Conservation (phyloP, 2,329 filamentous ascomycete genomes). For the Ascosphaera apis region DNA sequence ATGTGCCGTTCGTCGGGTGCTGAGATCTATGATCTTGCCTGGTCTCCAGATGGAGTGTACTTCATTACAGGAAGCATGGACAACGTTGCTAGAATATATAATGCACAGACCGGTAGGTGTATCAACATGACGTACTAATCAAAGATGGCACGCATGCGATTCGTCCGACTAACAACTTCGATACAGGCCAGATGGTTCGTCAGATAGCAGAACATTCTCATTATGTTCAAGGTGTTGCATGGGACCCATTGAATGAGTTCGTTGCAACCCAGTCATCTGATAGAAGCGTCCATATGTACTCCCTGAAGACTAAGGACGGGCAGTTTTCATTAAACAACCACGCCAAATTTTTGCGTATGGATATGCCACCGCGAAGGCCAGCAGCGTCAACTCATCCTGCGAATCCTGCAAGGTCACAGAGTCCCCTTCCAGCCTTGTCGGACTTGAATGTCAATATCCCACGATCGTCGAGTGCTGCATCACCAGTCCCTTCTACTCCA, state of each 20-base stretch:
- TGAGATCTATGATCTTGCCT: conserved; percentile 94
- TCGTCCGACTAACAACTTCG: conserved; percentile 2
- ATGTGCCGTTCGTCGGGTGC: conserved; percentile 91
- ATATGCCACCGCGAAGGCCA: conserved; percentile 64
- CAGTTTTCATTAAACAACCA: conserved; percentile 66
- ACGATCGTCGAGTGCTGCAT: conserved; percentile 26
- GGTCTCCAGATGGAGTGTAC: conserved; percentile 90
- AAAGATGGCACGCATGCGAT: no score
- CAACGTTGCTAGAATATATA: conserved; percentile 93
- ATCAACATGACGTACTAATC: background rate
- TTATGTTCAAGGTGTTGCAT: conserved; percentile 93
- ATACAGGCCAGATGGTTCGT: conserved; percentile 43
- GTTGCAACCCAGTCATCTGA: conserved; percentile 97
- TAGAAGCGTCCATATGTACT: conserved; percentile 93
- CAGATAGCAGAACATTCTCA: conserved; percentile 96
- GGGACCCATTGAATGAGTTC: conserved; percentile 96
- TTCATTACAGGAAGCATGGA: conserved; percentile 99
- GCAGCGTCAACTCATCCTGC: no score
- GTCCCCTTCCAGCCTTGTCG: conserved; percentile 51
- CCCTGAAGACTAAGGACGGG: conserved; percentile 84
- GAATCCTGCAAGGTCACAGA: conserved; percentile 34
- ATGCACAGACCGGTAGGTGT: conserved; percentile 60
- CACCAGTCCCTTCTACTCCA: conserved; percentile 72
- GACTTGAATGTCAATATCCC: conserved; percentile 32
- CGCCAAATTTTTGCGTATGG: conserved; percentile 70